Evolutionary conservation across 495 filamentous ascomycete species (phyloP), one percentile per base, ranked within the genome.

Genomic region (Emericellopsis terricola): DNA sequence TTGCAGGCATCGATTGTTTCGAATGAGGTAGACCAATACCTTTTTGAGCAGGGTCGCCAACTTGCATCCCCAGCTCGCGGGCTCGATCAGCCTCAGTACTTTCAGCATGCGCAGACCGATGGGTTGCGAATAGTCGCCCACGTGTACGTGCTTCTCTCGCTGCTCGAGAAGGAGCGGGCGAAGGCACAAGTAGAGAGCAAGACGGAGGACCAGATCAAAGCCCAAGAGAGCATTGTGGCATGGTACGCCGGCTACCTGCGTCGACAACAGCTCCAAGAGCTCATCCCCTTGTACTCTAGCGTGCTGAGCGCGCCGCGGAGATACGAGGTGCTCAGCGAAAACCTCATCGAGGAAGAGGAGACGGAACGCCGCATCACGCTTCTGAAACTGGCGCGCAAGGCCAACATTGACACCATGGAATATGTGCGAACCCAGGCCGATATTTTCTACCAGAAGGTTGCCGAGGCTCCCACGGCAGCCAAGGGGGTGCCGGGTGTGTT

Each of bases 231-330:
- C 43, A 58, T 79, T n/a, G 65, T 89, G 39, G 65, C 81, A 1
- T 75, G 70, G 11, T 94, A 96, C 47, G 75, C 92, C 37, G 71
- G 81, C 41, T 76, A 77, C 38, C 63, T 96, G 9, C 67, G 76
- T 18, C 55, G 75, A 23, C 65, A 67, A 19, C 68, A 73, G 8
- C 65, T 89, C 30, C 67, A 76, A 28, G 71, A 83, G 31, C 52
- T 86, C 27, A 73, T 91, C 34, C 86, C 87, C 3, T 60, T 87
- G 2, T 99, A 99, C 53, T 85, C 78, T 24, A 77, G 81, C 17
- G 73, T 78, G 42, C 60, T 97, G 2, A 65, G 68, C 5, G 53
- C 50, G 15, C 38, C 50, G 1, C 53, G 64, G 33, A 41, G 49
- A 29, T 61, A 69, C 38, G 50, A 62, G 29, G 60, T 59, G 11